These are phyloP conservation scores for Ascochyta koolunga DNA, from an alignment of 2,329 filamentous ascomycete species.

Conservation along the genomic window DNA sequence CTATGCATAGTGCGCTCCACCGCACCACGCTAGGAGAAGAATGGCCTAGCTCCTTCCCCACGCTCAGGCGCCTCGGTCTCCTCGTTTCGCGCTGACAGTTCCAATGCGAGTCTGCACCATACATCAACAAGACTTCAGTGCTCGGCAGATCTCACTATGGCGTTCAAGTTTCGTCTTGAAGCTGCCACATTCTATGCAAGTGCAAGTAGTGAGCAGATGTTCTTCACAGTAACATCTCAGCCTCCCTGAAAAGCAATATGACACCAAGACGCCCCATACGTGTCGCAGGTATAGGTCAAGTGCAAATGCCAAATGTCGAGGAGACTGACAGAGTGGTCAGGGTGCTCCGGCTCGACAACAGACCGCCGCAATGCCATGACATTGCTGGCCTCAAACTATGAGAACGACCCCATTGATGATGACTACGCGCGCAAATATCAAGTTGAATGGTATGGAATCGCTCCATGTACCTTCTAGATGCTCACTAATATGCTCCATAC, in stretches of 20 bases:
- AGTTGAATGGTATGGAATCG: slow-evolving; percentile 22
- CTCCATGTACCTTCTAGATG: background rate
- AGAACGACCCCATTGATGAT: slow-evolving; percentile 42
- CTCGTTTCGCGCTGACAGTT: slow-evolving; percentile 25
- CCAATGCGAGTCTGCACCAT: slow-evolving; percentile 24
- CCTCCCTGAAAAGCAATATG: slow-evolving; percentile 23
- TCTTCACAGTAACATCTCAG: background rate
- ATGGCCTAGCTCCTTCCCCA: slow-evolving; percentile 15
- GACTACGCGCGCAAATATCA: slow-evolving; percentile 34
- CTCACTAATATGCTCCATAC: slow-evolving; percentile 16
- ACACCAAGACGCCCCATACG: slow-evolving; percentile 24
- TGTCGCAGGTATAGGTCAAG: slow-evolving; percentile 25
- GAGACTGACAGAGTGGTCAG: slow-evolving; percentile 11
- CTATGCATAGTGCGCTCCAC: too few species aligned
- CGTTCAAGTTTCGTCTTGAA: background rate
- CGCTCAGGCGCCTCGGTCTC: slow-evolving; percentile 6
- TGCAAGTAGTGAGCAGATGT: background rate
- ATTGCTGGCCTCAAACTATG: slow-evolving; percentile 34
- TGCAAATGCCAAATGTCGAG: background rate
- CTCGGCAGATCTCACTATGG: slow-evolving; percentile 19
- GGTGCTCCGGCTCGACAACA: slow-evolving; percentile 40
- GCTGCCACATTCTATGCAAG: background rate
- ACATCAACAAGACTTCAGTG: background rate
- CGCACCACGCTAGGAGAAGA: background rate
- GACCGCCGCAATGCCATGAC: slow-evolving; percentile 43